Conservation (phyloP, 2,329 filamentous ascomycete species). For the Diaporthe helianthi region DNA sequence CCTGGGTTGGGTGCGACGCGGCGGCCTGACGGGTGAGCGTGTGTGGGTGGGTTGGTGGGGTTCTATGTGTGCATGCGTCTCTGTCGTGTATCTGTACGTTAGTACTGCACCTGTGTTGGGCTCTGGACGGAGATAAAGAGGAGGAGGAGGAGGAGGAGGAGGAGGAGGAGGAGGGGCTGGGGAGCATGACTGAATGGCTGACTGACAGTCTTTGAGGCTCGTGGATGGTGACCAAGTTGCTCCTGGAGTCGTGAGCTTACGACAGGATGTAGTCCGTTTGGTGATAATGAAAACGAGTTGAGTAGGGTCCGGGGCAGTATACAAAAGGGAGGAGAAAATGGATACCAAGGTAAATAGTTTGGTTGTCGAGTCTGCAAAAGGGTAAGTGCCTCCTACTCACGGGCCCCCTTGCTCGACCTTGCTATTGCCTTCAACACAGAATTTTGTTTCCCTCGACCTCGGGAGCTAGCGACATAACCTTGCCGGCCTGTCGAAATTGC, state of each 20-base stretch:
- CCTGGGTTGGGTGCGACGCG: slow-evolving; percentile 18
- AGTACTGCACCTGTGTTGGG: not conserved
- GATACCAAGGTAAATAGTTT: slow-evolving; percentile 33
- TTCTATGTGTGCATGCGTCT: not conserved
- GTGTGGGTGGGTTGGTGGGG: not conserved
- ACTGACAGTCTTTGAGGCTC: not conserved
- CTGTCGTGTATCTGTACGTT: not conserved
- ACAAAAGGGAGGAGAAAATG: slow-evolving; percentile 28
- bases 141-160: not conserved
- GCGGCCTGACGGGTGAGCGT: slow-evolving; percentile 4
- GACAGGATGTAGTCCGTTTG: slow-evolving; percentile 26
- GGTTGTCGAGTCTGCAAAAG: slow-evolving; percentile 27
- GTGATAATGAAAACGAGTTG: slow-evolving; percentile 25
- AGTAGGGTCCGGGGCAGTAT: slow-evolving; percentile 33
- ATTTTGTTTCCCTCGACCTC: slow-evolving; percentile 12
- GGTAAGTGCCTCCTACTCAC: slow-evolving; percentile 30
- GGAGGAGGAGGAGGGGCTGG: not conserved
- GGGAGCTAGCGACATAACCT: slow-evolving; percentile 19
- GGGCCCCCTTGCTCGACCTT: slow-evolving; percentile 19
- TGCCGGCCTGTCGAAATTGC: slow-evolving; percentile 21
- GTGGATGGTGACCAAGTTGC: not conserved
- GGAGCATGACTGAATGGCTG: not conserved
- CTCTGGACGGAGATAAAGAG: not conserved
- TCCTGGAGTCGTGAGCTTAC: not conserved
- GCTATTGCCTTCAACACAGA: slow-evolving; percentile 11